Evolutionary conservation across 106 monocot species (phyloP).

Genomic region (Allium cepa): DNA sequence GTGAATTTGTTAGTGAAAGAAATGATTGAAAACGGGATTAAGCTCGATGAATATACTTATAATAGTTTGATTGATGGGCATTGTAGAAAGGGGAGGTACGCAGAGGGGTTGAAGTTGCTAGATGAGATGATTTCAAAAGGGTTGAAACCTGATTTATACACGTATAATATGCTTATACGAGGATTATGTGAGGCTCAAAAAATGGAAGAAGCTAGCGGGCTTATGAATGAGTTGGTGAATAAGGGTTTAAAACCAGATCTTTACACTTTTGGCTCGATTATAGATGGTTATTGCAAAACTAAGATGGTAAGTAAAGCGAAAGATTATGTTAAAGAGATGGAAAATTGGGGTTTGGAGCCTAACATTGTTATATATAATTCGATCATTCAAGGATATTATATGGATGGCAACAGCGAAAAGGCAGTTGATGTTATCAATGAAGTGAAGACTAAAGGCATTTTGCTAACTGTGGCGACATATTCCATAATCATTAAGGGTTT

Average conservation of each 20-base stretch:
- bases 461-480: conserved; percentile 60
- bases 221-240: conserved; percentile 40
- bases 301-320: conserved; percentile 59
- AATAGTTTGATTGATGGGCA: conserved; percentile 74
- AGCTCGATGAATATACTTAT: conserved; percentile 60
- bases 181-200: conserved; percentile 49
- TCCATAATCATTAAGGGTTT: conserved; percentile 69
- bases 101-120: conserved; percentile 36
- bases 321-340: conserved; percentile 48
- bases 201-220: conserved; percentile 43
- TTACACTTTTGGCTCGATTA: conserved; percentile 54
- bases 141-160: conserved; percentile 47
- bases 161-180: conserved; percentile 59
- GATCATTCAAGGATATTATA: conserved; percentile 57
- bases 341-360: conserved; percentile 35
- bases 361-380: conserved; percentile 73
- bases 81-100: conserved; percentile 31
- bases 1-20: conserved; percentile 39
- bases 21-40: conserved; percentile 52
- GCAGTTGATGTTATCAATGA: conserved; percentile 49
- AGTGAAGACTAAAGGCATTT: conserved; percentile 56
- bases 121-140: conserved; percentile 65
- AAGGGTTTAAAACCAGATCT: conserved; percentile 44
- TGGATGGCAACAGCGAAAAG: conserved; percentile 25
- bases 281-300: conserved; percentile 71